Percentiles rank a stretch among this genome's conserved stretches.
These are phyloP conservation scores for Chiua sp. DNA, from an alignment of 1,284 basidiomycete genomes.

Conservation along the genomic window DNA sequence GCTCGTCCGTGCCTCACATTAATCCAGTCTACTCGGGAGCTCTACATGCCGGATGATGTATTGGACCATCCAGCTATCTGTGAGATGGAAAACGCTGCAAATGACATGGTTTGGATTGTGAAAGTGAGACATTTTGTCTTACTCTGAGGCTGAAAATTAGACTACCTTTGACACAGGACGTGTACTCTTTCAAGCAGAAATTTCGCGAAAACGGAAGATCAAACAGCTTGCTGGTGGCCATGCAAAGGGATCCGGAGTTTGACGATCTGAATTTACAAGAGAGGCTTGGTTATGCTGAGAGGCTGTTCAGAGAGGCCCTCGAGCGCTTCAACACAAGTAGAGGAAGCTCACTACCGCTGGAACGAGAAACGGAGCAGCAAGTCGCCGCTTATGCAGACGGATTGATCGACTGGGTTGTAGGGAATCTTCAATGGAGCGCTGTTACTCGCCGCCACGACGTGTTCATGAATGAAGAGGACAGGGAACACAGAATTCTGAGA, in stretches of 20 bases:
- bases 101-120: conserved; percentile 33
- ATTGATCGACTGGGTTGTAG: conserved; percentile 29
- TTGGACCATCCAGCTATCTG: conserved; percentile 23
- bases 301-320: conserved; percentile 22
- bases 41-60: conserved; percentile 30
- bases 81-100: conserved; percentile 33
- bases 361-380: conserved; percentile 18
- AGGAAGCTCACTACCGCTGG: conserved; percentile 23
- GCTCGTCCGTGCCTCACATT: conserved; percentile 33
- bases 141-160: not conserved
- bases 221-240: conserved; percentile 29
- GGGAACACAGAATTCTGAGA: no score
- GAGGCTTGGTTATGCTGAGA: conserved; percentile 16
- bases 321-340: conserved; percentile 27
- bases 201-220: conserved; percentile 30
- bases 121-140: conserved; percentile 25
- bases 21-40: conserved; percentile 31
- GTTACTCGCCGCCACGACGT: conserved; percentile 32
- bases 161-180: conserved; percentile 21
- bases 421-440: conserved; percentile 35
- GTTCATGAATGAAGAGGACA: conserved; percentile 27
- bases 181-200: conserved; percentile 39
- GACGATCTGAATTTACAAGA: conserved; percentile 24
- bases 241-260: conserved; percentile 16
- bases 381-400: conserved; percentile 33